A percentile compares a stretch with the other conserved stretches of the same genome.
Evolutionary conservation across 1,284 basidiomycete genomes (phyloP).

Genomic region (Ceratobasidium sp.): DNA sequence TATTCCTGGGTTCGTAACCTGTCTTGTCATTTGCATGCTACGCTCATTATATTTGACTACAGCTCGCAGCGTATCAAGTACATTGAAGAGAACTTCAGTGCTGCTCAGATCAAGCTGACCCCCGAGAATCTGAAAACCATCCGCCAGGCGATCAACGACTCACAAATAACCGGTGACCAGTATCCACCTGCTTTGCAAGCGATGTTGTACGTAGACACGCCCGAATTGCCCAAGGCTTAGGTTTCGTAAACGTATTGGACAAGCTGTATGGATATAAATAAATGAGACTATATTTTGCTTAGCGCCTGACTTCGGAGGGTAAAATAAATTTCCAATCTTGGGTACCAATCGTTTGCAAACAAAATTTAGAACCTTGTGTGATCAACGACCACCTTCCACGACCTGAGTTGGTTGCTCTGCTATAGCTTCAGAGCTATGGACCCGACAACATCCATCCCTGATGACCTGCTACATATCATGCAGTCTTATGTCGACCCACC

Average conservation of each 20-base stretch:
- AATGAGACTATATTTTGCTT: neutral
- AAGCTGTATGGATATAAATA: no score
- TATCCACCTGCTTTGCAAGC: constrained; percentile 16
- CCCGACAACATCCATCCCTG: constrained; percentile 7
- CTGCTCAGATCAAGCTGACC: constrained; percentile 58
- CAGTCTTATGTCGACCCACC: constrained; percentile 39
- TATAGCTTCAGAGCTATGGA: neutral
- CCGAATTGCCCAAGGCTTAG: constrained; percentile 6
- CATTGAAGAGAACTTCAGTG: constrained; percentile 62
- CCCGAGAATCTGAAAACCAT: constrained; percentile 59
- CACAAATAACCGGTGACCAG: constrained; percentile 50
- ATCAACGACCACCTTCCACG: constrained; percentile 2
- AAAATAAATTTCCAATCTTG: no score
- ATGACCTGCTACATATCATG: constrained; percentile 40
- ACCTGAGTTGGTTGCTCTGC: neutral
- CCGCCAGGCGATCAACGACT: constrained; percentile 57
- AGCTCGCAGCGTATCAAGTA: constrained; percentile 54
- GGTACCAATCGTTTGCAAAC: constrained; percentile 27
- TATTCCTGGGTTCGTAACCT: constrained; percentile 61
- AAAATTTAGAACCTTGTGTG: constrained; percentile 21
- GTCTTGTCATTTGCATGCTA: neutral
- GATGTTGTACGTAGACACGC: constrained; percentile 32
- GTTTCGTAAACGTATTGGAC: neutral
- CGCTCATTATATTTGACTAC: neutral
- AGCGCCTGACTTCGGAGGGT: neutral